Evolutionary conservation across 257 asterid species (phyloP), one percentile per base, ranked within the genome.

Genomic region (Ilex aquifolium): DNA sequence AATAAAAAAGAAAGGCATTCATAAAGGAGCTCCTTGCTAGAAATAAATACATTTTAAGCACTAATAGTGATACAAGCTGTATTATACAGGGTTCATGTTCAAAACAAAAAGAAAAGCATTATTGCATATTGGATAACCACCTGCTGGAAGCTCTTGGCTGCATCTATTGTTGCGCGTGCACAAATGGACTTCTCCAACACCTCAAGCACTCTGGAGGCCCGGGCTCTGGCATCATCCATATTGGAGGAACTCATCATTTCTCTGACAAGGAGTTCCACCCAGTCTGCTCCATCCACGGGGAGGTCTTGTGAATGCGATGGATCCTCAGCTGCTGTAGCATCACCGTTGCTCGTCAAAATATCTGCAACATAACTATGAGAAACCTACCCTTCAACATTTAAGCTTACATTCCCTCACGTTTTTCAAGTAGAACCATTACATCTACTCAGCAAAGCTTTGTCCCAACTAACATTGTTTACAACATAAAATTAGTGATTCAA

Each of bases 251-350:
- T 81, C 53, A 71, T 60, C 5, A 80, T 82, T 71, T 83, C 87
- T 62, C 85, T 67, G 60, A 80, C 86, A 77, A 83, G 69, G 49
- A 83, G 85, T 60, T 83, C 90, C 57, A 80, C 84, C 90, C 86
- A 83, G 76, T 76, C 85, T 14, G 87, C 72, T 31, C 90, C 90
- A 62, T 76, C 72, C 40, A 55, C 70, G 46, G 86, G 86, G 56
- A 73, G 76, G 52, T 65, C 76, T 70, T 64, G 72, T 60, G 60
- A 72, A 14, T 63, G 67, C 12, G 85, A 72, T 53, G 64, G 14
- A 5, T 46, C 52, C 52, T 46, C 52, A 46, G 42, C 42, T 4
- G 42, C 8, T 36, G 42, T 36, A 36, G 8, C 42, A 36, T 36
- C 42, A 36, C 42, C 42, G 8, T 36, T 36, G 8, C 52, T 46